Evolutionary conservation across 129 eudicot species (phyloP), one percentile per base, ranked within the genome.

Genomic region (Logfia minima): DNA sequence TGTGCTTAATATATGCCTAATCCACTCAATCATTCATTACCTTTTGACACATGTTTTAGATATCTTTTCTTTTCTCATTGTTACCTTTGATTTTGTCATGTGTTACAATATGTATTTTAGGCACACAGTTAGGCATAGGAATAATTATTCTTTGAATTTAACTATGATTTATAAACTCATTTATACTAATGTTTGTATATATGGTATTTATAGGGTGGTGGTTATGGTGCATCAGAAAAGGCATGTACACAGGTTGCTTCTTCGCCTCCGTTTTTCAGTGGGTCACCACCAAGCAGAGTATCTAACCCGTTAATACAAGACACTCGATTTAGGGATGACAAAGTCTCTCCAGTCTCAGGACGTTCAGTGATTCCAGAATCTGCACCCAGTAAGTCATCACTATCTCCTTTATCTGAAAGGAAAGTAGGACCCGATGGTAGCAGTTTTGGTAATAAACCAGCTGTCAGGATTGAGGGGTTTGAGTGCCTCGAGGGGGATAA

Each of bases 201-300:
- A 2, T 26, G 39, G 34, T 28, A 21, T 34, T n/a, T 35, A 21
- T 84, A 89, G 95, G 91, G 86, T 81, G 61, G 81, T 67, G 90
- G 81, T 73, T 78, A 77, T 83, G 84, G 81, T 65, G 73, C 52
- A 63, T 70, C 77, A 51, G 92, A 87, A 60, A 85, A 79, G 68
- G 11, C 87, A 11, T 75, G 77, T 62, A 45, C 82, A 43, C 89
- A 83, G 53, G 81, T 68, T 64, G 93, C 88, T 79, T 90, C 90
- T 32, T 88, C 96, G 35, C 93, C 96, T 85, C 92, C 95, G 22
- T 93, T 82, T 90, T 90, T 93, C 83, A 80, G 85, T 61, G 97
- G 98, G 82, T 93, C 98, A 19, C 98, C 98, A 55, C 98, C 98
- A 66, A 83, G 97, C 81, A 80, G 98, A 87, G 97, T 90, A 29